Conservation (phyloP, 495 filamentous ascomycete genomes). For the Lepidopterella palustris region DNA sequence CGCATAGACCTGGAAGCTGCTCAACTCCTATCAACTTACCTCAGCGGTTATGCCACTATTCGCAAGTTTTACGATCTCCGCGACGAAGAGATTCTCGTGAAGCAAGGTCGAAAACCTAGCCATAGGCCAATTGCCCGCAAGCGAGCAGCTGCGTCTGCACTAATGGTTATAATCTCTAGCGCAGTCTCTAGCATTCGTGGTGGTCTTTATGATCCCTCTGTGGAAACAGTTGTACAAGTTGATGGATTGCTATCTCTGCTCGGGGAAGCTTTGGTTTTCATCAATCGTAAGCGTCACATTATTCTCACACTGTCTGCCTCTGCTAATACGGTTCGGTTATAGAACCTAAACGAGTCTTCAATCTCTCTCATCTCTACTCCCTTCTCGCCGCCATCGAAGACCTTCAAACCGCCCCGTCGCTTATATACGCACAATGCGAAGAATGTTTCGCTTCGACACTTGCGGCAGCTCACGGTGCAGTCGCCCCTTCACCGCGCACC, state of each 20-base stretch:
- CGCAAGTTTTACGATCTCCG: constrained; percentile 82
- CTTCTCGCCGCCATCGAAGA: constrained; percentile 79
- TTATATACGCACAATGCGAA: constrained; percentile 47
- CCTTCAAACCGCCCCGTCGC: constrained; percentile 62
- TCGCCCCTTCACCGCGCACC: constrained; percentile 50
- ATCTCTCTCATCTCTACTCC: constrained; percentile 60
- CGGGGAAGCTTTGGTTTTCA: constrained; percentile 72
- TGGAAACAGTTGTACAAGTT: constrained; percentile 73
- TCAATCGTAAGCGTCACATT: constrained; percentile 50
- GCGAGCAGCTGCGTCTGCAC: constrained; percentile 59
- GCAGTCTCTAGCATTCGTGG: constrained; percentile 83
- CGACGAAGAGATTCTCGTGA: constrained; percentile 49
- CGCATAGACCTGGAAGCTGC: constrained; percentile 68
- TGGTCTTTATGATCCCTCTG: constrained; percentile 71
- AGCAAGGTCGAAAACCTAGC: constrained; percentile 5
- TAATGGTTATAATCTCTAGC: constrained; percentile 72
- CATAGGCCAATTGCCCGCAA: constrained; percentile 45
- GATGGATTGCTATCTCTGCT: constrained; percentile 78
- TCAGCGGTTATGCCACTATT: constrained; percentile 86
- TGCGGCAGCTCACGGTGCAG: constrained; percentile 44
- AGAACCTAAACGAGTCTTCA: constrained; percentile 47
- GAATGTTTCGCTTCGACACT: constrained; percentile 50
- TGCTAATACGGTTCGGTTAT: too few relatives aligned
- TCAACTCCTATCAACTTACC: constrained; percentile 66
- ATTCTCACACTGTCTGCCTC: background rate